Conservation (phyloP, 2,329 filamentous ascomycete genomes). For the Microdochium nivale region DNA sequence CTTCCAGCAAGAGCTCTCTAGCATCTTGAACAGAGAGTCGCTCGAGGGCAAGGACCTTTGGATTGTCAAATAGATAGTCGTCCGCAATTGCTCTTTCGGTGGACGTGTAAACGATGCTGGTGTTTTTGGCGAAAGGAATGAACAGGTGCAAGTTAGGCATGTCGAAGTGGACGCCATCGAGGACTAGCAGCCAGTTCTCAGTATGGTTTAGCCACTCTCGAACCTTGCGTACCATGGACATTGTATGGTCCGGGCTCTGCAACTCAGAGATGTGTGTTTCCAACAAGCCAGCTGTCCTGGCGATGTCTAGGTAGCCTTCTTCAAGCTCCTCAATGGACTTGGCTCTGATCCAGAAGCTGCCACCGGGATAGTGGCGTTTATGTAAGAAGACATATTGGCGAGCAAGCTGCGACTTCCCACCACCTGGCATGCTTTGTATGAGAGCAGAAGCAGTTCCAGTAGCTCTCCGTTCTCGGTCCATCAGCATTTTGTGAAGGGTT, state of each 20-base stretch:
- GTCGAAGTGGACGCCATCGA: constrained; percentile 59
- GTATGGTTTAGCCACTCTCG: constrained; percentile 52
- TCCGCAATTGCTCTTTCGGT: constrained; percentile 48
- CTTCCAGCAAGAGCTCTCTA: constrained; percentile 50
- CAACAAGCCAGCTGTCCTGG: constrained; percentile 43
- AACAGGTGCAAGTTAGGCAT: constrained; percentile 47
- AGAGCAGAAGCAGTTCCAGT: constrained; percentile 55
- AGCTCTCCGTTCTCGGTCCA: constrained; percentile 43
- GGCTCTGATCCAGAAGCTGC: constrained; percentile 62
- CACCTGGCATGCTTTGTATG: constrained; percentile 55
- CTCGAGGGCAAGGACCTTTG: constrained; percentile 44
- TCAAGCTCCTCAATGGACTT: constrained; percentile 49
- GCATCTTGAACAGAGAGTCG: constrained; percentile 48
- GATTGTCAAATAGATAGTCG: constrained; percentile 51
- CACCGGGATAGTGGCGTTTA: constrained; percentile 50
- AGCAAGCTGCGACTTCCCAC: constrained; percentile 61
- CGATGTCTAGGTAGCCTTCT: constrained; percentile 59
- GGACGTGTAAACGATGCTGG: constrained; percentile 61
- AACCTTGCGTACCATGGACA: constrained; percentile 46
- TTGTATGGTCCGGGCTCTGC: constrained; percentile 26
- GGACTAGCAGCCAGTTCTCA: constrained; percentile 57
- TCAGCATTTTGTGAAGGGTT: constrained; percentile 49
- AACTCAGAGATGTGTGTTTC: constrained; percentile 30
- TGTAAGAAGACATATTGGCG: constrained; percentile 58
- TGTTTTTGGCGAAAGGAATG: constrained; percentile 55